Conservation (phyloP, 441 rosid species). For the Populus hybrid region DNA sequence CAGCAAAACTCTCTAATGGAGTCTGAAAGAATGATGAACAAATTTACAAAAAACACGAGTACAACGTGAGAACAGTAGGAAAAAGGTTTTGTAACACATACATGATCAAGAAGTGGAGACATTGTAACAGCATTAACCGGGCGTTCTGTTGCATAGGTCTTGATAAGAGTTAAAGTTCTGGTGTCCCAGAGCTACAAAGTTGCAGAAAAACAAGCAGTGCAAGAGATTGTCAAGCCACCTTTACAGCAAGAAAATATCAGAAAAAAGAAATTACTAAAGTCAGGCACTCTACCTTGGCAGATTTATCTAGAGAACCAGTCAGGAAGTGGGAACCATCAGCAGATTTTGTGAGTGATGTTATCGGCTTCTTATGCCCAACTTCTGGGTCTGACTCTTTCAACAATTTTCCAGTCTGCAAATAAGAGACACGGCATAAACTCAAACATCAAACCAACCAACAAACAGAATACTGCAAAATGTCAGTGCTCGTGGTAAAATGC, state of each 20-base stretch:
- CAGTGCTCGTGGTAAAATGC: not conserved
- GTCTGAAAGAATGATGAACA: not conserved
- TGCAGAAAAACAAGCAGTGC: conserved; percentile 18
- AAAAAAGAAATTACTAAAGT: not conserved
- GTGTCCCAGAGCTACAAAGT: conserved; percentile 72
- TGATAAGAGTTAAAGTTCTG: conserved; percentile 69
- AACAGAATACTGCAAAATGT: not conserved
- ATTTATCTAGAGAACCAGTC: conserved; percentile 87
- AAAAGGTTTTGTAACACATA: conserved; percentile 28
- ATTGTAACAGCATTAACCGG: conserved; percentile 89
- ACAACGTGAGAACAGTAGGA: not conserved
- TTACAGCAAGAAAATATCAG: not conserved
- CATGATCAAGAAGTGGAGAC: conserved; percentile 97
- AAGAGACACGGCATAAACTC: not conserved
- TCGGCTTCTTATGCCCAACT: conserved; percentile 72
- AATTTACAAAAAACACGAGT: not conserved
- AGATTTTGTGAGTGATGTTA: conserved; percentile 73
- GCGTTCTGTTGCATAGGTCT: conserved; percentile 71
- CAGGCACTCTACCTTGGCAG: conserved; percentile 64
- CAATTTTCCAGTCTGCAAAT: conserved; percentile 74
- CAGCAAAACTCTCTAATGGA: not conserved
- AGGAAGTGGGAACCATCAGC: conserved; percentile 78
- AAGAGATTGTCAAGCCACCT: not conserved
- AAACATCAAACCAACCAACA: not conserved
- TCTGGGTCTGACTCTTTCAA: conserved; percentile 64